phyloP scores from a whole-genome alignment of 2,329 filamentous ascomycete species.

The Blumeria graminis region DNA sequence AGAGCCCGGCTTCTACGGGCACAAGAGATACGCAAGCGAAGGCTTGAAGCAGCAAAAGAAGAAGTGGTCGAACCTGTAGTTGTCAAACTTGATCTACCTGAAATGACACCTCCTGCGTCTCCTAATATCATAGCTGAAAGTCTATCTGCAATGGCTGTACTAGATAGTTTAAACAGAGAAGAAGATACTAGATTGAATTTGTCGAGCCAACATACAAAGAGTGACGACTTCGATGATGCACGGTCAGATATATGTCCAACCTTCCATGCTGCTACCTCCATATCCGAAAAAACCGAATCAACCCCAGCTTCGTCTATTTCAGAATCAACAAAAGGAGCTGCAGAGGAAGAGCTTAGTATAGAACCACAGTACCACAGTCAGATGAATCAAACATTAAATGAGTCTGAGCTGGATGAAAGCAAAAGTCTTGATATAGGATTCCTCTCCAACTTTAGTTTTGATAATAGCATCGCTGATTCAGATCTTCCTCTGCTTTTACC shows the following conservation, averaged over 20 bases:
- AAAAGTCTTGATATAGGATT: neutral
- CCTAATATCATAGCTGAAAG: slow-evolving; percentile 7
- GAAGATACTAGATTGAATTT: slow-evolving; percentile 33
- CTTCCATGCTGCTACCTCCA: slow-evolving; percentile 24
- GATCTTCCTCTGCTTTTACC: neutral
- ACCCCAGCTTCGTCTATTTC: slow-evolving; percentile 40
- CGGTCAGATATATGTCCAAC: slow-evolving; percentile 31
- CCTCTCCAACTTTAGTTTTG: neutral
- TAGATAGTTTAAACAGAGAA: slow-evolving; percentile 17
- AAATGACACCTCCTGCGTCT: slow-evolving; percentile 1
- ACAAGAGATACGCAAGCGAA: slow-evolving; percentile 69
- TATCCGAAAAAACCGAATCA: slow-evolving; percentile 30
- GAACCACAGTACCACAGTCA: slow-evolving; percentile 4
- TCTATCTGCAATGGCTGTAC: slow-evolving; percentile 9
- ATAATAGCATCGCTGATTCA: neutral
- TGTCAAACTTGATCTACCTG: neutral
- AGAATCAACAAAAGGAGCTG: slow-evolving; percentile 35
- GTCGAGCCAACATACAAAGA: slow-evolving; percentile 17
- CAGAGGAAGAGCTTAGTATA: slow-evolving; percentile 15
- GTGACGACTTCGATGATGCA: slow-evolving; percentile 15
- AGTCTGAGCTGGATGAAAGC: neutral
- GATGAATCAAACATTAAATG: neutral
- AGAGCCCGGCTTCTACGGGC: slow-evolving; percentile 88
- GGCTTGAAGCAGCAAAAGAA: slow-evolving; percentile 22
- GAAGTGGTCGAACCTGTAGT: neutral